A percentile compares a stretch with the other conserved stretches of the same genome.
Conservation (phyloP, 345 rosid genomes). For the Ricinus communis region DNA sequence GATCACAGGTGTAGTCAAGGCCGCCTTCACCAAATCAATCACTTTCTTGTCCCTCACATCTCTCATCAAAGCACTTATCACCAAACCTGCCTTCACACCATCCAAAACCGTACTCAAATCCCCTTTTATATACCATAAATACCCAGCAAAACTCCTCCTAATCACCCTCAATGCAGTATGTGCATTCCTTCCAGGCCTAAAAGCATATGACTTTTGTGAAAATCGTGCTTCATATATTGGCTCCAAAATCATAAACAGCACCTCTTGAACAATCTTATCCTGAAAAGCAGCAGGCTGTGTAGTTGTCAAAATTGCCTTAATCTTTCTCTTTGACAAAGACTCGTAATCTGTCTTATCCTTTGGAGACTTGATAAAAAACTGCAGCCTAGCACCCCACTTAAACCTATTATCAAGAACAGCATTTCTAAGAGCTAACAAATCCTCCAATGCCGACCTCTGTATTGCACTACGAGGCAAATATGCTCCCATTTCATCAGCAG, state of each 20-base stretch:
- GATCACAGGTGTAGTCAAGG: constrained; percentile 78
- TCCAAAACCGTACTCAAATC: constrained; percentile 88
- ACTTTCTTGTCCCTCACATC: constrained; percentile 95
- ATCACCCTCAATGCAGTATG: constrained; percentile 88
- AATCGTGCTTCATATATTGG: constrained; percentile 82
- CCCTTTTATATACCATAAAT: constrained; percentile 90
- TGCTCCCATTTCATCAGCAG: constrained; percentile 79
- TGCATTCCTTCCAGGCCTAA: constrained; percentile 87
- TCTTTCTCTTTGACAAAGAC: constrained; percentile 90
- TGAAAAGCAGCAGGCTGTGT: constrained; percentile 90
- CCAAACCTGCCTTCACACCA: constrained; percentile 86
- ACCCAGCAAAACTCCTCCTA: constrained; percentile 85
- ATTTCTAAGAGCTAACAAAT: constrained; percentile 73
- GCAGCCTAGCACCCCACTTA: constrained; percentile 93
- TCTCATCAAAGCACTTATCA: constrained; percentile 84
- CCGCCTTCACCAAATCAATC: constrained; percentile 77
- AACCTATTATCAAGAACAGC: constrained; percentile 93
- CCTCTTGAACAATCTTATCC: constrained; percentile 94
- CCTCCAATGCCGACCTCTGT: constrained; percentile 75
- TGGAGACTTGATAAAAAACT: constrained; percentile 83
- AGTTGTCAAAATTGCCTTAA: constrained; percentile 78
- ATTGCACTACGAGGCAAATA: constrained; percentile 84
- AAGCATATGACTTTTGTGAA: constrained; percentile 83
- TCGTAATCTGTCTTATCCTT: constrained; percentile 83
- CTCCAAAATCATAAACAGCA: constrained; percentile 79